A percentile compares a stretch with the other conserved stretches of the same genome.
phyloP scores from a whole-genome alignment of 1,284 basidiomycete species.

The Ceratobasidium sp. region DNA sequence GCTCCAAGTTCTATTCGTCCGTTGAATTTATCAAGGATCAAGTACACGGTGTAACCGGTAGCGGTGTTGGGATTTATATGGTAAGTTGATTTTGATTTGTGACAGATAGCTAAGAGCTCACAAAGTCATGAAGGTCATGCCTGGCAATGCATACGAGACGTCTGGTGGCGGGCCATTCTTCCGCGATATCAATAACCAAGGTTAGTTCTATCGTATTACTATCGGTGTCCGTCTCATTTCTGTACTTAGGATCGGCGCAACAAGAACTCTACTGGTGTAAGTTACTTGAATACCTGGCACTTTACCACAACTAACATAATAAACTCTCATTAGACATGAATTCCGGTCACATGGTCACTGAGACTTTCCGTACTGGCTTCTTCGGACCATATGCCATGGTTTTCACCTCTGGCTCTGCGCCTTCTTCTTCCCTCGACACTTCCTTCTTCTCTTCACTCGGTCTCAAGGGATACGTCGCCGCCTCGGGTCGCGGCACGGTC shows the following conservation, averaged over 20 bases:
- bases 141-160: constrained; percentile 60
- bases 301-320: too few species aligned
- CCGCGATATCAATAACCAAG: constrained; percentile 41
- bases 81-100: too few species aligned
- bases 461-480: constrained; percentile 62
- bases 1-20: constrained; percentile 44
- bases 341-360: constrained; percentile 43
- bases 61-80: constrained; percentile 29
- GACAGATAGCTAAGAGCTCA: too few species aligned
- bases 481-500: constrained; percentile 63
- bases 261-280: constrained; percentile 45
- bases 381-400: constrained; percentile 42
- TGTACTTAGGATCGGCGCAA: too few species aligned
- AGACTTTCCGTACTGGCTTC: constrained; percentile 42
- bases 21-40: constrained; percentile 46
- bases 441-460: constrained; percentile 63
- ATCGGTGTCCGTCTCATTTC: too few species aligned
- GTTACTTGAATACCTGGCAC: too few species aligned
- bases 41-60: constrained; percentile 41
- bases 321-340: constrained; percentile 43
- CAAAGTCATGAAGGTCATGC: too few species aligned
- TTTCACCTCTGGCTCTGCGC: constrained; percentile 20
- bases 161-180: constrained; percentile 60
- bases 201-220: not conserved
- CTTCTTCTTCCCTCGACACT: constrained; percentile 56